Base-by-base conservation (phyloP, 75 land plant genomes). In the Pinus albicaulis region DNA sequence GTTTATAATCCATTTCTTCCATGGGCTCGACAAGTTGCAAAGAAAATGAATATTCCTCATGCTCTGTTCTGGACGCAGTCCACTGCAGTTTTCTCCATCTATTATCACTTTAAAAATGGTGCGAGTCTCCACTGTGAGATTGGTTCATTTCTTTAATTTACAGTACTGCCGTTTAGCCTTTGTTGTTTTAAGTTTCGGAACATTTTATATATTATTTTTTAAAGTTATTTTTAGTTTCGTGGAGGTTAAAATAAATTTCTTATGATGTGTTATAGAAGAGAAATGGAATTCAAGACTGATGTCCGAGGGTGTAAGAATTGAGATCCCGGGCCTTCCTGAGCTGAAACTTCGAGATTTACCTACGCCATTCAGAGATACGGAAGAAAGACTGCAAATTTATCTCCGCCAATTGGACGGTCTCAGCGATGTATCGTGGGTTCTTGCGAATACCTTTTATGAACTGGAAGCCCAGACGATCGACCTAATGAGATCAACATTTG, bases 41-140 rank as follows among this genome's bases (percentile, higher is more conserved):
- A 74, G n/a, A 74, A 74, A 7, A 26, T 20, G 22, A 15, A 55
- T 1, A 74, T 74, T 10, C 76, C 63, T n/a, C 76, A 59, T 3
- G 76, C 60, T 36, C 7, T 36, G 7, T 57, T 74, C n/a, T 74
- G 76, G 76, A 28, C 76, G 17, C 76, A 74, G 12, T 74, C 76
- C 3, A 38, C 44, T 34, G 31, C 76, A n/a, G 34, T 38, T 26
- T 74, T 74, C 44, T 57, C 76, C 28, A 44, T 72, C n/a, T 72
- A 52, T 72, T 41, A 38, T 36, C 70, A 36, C 70, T 66, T 66
- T 66, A 19, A 36, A 17, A 66, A 38, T 41, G 48, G 70, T 66
- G 6, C 1, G 63, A 20, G 7, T 7, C 36, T 10, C 68, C 0
- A 28, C 68, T 64, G 31, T 31, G 31, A 31, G 31, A 31, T 31